A percentile compares a stretch with the other conserved stretches of the same genome.
Evolutionary conservation across 2,329 filamentous ascomycete genomes (phyloP).

Genomic region (Thermomyces lanuginosus): DNA sequence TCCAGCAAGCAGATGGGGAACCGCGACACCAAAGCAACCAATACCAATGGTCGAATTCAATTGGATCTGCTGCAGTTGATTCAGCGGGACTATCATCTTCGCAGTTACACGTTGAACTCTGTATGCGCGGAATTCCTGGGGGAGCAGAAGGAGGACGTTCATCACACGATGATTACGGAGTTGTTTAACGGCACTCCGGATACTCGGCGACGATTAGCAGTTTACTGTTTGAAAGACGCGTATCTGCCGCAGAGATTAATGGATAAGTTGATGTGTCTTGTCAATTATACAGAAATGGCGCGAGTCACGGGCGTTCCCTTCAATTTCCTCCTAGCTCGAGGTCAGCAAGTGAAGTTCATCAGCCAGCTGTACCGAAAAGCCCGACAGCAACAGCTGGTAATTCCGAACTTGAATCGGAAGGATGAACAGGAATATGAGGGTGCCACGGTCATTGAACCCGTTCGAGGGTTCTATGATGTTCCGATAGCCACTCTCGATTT

Average conservation of each 20-base stretch:
- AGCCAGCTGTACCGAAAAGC: constrained; percentile 95
- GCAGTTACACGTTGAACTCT: constrained; percentile 95
- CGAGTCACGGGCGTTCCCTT: constrained; percentile 98
- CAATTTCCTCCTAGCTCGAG: constrained; percentile 78
- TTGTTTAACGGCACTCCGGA: constrained; percentile 92
- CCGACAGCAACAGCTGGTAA: constrained; percentile 78
- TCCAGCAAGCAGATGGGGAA: constrained; percentile 98
- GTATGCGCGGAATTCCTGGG: constrained; percentile 88
- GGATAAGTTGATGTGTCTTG: constrained; percentile 95
- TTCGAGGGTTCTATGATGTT: constrained; percentile 82
- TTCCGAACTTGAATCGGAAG: constrained; percentile 66
- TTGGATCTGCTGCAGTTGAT: constrained; percentile 88
- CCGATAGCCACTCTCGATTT: constrained; percentile 97
- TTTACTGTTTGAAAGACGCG: constrained; percentile 96
- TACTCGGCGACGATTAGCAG: constrained; percentile 71
- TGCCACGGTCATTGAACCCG: constrained; percentile 93
- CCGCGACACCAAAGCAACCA: constrained; percentile 83
- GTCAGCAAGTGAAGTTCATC: constrained; percentile 94
- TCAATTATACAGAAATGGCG: constrained; percentile 99
- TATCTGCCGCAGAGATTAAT: constrained; percentile 86
- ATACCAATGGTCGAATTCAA: constrained; percentile 84
- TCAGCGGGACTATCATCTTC: constrained; percentile 82
- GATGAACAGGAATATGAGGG: constrained; percentile 87
- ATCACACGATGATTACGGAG: constrained; percentile 98
- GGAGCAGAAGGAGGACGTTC: constrained; percentile 97